phyloP scores from a whole-genome alignment of 1,284 basidiomycete species.

The Singerocomus inundabilis region DNA sequence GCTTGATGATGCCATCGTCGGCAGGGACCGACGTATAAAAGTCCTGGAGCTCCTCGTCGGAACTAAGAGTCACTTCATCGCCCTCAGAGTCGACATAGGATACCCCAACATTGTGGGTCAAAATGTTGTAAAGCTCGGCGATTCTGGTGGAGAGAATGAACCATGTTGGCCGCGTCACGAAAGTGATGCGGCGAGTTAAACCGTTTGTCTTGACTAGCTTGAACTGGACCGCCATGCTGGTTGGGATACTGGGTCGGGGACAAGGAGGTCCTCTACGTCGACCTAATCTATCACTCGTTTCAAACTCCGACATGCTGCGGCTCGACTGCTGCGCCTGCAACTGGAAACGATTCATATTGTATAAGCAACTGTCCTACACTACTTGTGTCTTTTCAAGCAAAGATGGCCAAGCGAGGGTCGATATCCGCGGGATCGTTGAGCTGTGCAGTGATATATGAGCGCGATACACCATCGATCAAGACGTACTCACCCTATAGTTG shows the following conservation, averaged over 20 bases:
- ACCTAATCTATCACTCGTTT: conserved; percentile 30
- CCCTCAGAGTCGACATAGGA: conserved; percentile 68
- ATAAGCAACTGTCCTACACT: conserved; percentile 1
- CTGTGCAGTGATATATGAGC: conserved; percentile 32
- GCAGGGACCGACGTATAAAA: conserved; percentile 24
- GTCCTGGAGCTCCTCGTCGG: conserved; percentile 60
- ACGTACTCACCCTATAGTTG: conserved; percentile 52
- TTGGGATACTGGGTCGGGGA: conserved; percentile 12
- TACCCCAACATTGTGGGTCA: conserved; percentile 55
- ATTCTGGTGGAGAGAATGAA: conserved; percentile 52
- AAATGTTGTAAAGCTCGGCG: conserved; percentile 54
- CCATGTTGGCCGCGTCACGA: conserved; percentile 55
- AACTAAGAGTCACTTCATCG: conserved; percentile 71
- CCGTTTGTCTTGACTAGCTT: conserved; percentile 52
- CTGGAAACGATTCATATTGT: neutral
- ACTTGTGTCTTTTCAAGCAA: conserved; percentile 45
- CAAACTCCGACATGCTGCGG: conserved; percentile 44
- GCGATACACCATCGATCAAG: neutral
- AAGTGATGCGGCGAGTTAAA: conserved; percentile 58
- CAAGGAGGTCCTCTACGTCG: neutral
- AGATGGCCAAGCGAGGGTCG: conserved; percentile 62
- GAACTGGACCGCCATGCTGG: conserved; percentile 49
- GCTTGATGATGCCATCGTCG: conserved; percentile 43
- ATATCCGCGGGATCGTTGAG: conserved; percentile 72
- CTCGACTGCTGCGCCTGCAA: neutral